Conservation (phyloP, 306 rosid genomes). For the Lathyrus aphaca region DNA sequence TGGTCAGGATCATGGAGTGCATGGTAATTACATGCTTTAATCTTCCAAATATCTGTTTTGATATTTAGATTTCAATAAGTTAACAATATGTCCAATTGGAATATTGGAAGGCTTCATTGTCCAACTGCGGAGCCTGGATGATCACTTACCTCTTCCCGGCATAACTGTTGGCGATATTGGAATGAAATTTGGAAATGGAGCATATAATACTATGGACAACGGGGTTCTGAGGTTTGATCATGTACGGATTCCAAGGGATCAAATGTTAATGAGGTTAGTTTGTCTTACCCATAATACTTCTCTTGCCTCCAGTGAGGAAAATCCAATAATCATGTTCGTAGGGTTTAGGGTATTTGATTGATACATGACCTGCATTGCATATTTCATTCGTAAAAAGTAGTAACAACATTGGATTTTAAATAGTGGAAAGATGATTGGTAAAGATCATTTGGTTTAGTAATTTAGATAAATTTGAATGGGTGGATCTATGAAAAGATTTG, state of each 20-base stretch:
- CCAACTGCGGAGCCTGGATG: conserved; percentile 93
- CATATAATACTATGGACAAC: conserved; percentile 96
- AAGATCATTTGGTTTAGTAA: conserved; percentile 13
- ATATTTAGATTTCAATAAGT: conserved; percentile 17
- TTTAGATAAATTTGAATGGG: conserved; percentile 18
- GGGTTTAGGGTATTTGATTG: conserved; percentile 28
- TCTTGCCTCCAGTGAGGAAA: conserved; percentile 5
- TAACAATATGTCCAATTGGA: conserved; percentile 40
- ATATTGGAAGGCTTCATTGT: conserved; percentile 87
- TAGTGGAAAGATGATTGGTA: conserved; percentile 23
- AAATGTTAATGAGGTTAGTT: conserved; percentile 92
- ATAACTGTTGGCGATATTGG: conserved; percentile 96
- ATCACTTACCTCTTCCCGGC: conserved; percentile 92
- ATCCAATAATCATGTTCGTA: background rate
- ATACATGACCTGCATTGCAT: conserved; percentile 5
- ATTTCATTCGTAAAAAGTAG: conserved; percentile 3
- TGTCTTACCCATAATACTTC: conserved; percentile 18
- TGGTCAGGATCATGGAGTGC: conserved; percentile 79
- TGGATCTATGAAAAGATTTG: conserved; percentile 14
- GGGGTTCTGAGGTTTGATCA: conserved; percentile 85
- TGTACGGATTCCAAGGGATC: conserved; percentile 86
- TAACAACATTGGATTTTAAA: conserved; percentile 11
- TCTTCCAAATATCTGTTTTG: conserved; percentile 19
- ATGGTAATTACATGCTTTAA: conserved; percentile 61
- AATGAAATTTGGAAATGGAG: conserved; percentile 91